These are phyloP conservation scores for Mycena latifolia DNA, from an alignment of 768 basidiomycete species.

Conservation along the genomic window DNA sequence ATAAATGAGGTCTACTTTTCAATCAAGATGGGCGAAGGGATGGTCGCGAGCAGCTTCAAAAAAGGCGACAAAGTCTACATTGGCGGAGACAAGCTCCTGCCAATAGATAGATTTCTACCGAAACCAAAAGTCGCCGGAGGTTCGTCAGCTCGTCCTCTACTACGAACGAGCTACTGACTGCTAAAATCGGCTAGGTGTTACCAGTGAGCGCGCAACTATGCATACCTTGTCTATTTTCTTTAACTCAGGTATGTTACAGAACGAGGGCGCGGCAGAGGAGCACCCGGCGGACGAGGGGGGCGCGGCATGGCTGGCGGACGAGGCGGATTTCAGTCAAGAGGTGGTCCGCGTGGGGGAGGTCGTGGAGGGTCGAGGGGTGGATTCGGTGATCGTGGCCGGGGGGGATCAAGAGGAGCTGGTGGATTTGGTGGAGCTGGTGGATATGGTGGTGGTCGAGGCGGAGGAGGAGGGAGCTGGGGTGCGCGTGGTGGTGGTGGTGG, in stretches of 20 bases:
- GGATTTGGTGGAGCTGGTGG: slow-evolving; percentile 59
- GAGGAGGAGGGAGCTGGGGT: slow-evolving; percentile 55
- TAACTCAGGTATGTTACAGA: slow-evolving; percentile 41
- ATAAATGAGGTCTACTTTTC: slow-evolving; percentile 99
- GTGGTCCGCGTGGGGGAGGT: slow-evolving; percentile 44
- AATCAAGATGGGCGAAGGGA: slow-evolving; percentile 96
- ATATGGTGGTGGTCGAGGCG: slow-evolving; percentile 51
- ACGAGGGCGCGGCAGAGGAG: slow-evolving; percentile 55
- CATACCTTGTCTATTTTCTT: slow-evolving; percentile 17
- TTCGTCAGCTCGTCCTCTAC: slow-evolving; percentile 40
- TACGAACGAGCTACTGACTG: slow-evolving; percentile 3
- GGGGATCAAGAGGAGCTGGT: slow-evolving; percentile 58
- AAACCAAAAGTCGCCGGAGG: slow-evolving; percentile 90
- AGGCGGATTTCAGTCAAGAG: slow-evolving; percentile 35
- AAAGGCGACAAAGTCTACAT: slow-evolving; percentile 99
- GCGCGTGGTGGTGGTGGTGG: slow-evolving; percentile 52
- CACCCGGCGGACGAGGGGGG: slow-evolving; percentile 51
- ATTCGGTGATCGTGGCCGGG: slow-evolving; percentile 55
- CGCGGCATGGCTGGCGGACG: slow-evolving; percentile 36
- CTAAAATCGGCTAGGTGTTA: slow-evolving; percentile 52
- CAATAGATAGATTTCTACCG: slow-evolving; percentile 96
- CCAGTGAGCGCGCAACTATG: slow-evolving; percentile 57
- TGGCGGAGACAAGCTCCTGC: slow-evolving; percentile 95
- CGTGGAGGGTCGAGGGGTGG: slow-evolving; percentile 42
- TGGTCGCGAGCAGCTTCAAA: slow-evolving; percentile 96